Conservation (phyloP, 1,284 basidiomycete genomes). For the Ganoderma lingzhi region DNA sequence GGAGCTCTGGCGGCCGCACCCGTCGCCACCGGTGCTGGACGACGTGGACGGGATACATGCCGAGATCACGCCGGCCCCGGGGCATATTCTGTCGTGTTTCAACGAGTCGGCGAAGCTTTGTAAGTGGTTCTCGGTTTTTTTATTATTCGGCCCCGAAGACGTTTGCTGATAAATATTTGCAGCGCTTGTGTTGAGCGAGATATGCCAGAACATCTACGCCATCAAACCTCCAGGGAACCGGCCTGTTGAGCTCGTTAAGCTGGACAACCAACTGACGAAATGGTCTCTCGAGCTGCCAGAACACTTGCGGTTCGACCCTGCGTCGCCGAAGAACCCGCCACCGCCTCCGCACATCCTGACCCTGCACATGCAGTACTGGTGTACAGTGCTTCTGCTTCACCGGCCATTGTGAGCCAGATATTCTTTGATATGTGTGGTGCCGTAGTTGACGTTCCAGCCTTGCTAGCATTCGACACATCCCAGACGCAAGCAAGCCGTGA, state of each 20-base stretch:
- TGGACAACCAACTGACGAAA: conserved; percentile 77
- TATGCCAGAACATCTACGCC: conserved; percentile 80
- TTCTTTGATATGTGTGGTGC: conserved; percentile 10
- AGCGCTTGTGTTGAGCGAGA: conserved; percentile 72
- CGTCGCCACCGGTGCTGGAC: conserved; percentile 47
- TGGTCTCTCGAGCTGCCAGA: conserved; percentile 82
- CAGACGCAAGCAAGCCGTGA: conserved; percentile 34
- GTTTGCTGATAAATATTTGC: conserved; percentile 14
- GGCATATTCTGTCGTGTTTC: conserved; percentile 77
- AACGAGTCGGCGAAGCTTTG: conserved; percentile 78
- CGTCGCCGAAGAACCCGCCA: conserved; percentile 48
- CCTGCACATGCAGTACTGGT: conserved; percentile 90
- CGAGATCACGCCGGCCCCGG: conserved; percentile 49
- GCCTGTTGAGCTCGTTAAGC: conserved; percentile 60
- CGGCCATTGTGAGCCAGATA: conserved; percentile 75
- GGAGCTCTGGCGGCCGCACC: conserved; percentile 61
- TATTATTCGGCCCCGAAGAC: neutral
- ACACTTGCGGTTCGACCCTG: conserved; percentile 70
- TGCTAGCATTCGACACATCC: conserved; percentile 34
- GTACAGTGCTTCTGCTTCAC: conserved; percentile 79
- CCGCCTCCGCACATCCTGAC: conserved; percentile 74
- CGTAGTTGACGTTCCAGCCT: neutral
- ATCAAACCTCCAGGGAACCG: conserved; percentile 66
- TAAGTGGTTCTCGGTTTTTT: conserved; percentile 45
- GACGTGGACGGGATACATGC: conserved; percentile 41